phyloP scores from a whole-genome alignment of 2,329 filamentous ascomycete genomes.

The Neodidymelliopsis sp. region DNA sequence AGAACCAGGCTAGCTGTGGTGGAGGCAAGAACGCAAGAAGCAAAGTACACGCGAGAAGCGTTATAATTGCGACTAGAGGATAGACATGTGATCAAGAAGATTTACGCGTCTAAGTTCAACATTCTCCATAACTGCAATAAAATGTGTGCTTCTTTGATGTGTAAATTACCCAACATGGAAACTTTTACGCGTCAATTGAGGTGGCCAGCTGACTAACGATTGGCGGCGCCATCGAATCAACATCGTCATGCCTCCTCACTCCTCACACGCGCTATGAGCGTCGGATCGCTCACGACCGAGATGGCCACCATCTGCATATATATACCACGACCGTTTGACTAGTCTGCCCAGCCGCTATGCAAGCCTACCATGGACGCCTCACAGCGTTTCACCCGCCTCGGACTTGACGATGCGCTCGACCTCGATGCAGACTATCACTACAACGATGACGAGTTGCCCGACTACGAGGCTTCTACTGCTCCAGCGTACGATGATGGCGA shows the following conservation, averaged over 20 bases:
- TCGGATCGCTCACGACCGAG: slow-evolving; percentile 6
- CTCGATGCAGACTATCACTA: slow-evolving; percentile 16
- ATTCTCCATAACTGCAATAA: neutral
- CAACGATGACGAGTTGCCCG: slow-evolving; percentile 37
- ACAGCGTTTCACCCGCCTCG: slow-evolving; percentile 22
- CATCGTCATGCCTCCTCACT: slow-evolving; percentile 21
- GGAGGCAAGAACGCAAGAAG: neutral
- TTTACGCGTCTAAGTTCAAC: slow-evolving; percentile 4
- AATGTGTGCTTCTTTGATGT: too few species aligned
- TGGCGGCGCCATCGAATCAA: slow-evolving; percentile 7
- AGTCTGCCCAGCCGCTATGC: slow-evolving; percentile 12
- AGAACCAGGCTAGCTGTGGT: neutral
- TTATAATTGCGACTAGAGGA: neutral
- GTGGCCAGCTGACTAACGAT: slow-evolving; percentile 12
- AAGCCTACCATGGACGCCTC: slow-evolving; percentile 25
- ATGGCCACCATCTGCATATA: slow-evolving; percentile 14
- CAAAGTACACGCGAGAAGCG: slow-evolving; percentile 3
- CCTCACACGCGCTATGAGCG: slow-evolving; percentile 10
- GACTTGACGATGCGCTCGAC: slow-evolving; percentile 20
- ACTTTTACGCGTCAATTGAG: slow-evolving; percentile 16
- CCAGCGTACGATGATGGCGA: slow-evolving; percentile 36
- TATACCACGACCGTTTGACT: slow-evolving; percentile 24
- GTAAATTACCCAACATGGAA: neutral
- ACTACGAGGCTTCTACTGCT: slow-evolving; percentile 32
- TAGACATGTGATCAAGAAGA: too few species aligned